Percentiles rank a stretch among this genome's conserved stretches.
phyloP scores from a whole-genome alignment of 108 stramenopile species.

The Stephanodiscus minutulus region DNA sequence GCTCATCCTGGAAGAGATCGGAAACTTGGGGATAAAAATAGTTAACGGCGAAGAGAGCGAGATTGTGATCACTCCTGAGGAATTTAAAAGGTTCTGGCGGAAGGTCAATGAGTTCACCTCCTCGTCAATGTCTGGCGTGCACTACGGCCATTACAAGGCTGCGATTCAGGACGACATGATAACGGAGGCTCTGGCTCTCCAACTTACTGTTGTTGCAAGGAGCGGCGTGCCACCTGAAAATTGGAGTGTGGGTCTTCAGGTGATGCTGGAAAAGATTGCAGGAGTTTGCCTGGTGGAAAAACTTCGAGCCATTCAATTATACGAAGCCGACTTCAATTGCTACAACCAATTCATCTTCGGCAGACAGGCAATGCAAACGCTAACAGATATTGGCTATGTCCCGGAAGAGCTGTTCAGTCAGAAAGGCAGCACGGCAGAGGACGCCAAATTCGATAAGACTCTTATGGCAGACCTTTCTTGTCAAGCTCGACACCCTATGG shows the following conservation, averaged over 20 bases:
- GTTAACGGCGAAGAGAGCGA: background rate
- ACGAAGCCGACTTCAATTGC: too few species aligned
- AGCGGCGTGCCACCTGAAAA: background rate
- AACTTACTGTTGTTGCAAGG: background rate
- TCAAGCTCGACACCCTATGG: too few species aligned
- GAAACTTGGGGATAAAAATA: background rate
- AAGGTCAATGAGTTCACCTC: background rate
- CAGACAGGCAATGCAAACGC: background rate
- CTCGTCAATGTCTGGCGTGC: background rate
- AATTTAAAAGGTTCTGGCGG: background rate
- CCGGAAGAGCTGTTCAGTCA: too few species aligned
- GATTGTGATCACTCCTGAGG: background rate
- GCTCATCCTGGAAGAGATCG: background rate
- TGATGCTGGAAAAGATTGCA: background rate
- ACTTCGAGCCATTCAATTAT: background rate
- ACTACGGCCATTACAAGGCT: background rate
- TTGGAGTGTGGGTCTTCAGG: slow-evolving; percentile 2
- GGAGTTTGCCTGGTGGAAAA: background rate
- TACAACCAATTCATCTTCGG: background rate
- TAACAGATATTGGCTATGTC: background rate
- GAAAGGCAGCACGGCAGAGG: too few species aligned
- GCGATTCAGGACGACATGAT: background rate
- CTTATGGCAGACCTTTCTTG: background rate
- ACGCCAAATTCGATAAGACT: too few species aligned
- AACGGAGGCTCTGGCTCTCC: background rate